Conservation (phyloP, 352 stramenopile species). For the Phytophthora crassamura region DNA sequence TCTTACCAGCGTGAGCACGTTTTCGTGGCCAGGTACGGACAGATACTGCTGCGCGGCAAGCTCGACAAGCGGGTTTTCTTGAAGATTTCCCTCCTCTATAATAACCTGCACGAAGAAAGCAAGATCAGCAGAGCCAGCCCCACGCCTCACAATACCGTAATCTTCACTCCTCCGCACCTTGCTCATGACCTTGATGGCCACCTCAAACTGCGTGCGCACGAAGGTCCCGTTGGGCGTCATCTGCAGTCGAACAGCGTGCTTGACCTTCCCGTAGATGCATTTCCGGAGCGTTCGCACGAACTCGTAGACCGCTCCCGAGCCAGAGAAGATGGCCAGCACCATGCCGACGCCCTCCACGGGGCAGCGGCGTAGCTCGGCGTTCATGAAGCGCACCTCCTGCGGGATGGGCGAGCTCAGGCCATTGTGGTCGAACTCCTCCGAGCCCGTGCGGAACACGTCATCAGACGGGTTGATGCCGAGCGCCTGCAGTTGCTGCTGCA, state of each 20-base stretch:
- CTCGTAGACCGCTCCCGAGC: slow-evolving; percentile 83
- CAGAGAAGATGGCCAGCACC: slow-evolving; percentile 82
- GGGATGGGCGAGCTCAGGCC: slow-evolving; percentile 83
- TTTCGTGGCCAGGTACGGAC: slow-evolving; percentile 79
- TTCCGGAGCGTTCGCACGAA: slow-evolving; percentile 88
- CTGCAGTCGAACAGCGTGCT: slow-evolving; percentile 86
- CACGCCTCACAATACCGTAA: no score
- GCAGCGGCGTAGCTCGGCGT: slow-evolving; percentile 80
- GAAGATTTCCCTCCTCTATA: slow-evolving; percentile 87
- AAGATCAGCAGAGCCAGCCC: not conserved
- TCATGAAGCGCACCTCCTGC: slow-evolving; percentile 89
- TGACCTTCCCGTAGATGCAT: slow-evolving; percentile 90
- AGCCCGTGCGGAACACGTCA: slow-evolving; percentile 83
- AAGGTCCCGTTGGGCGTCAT: slow-evolving; percentile 79
- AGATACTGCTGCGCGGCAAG: slow-evolving; percentile 87
- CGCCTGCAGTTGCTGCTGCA: slow-evolving; percentile 81
- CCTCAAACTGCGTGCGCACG: slow-evolving; percentile 79
- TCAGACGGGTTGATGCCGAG: slow-evolving; percentile 84
- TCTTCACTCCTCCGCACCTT: slow-evolving; percentile 49
- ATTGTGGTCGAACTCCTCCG: slow-evolving; percentile 80
- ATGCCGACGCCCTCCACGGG: slow-evolving; percentile 80
- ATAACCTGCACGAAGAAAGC: slow-evolving; percentile 55
- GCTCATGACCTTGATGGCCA: slow-evolving; percentile 91
- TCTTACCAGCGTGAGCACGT: slow-evolving; percentile 84
- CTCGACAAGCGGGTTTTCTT: slow-evolving; percentile 89